These are phyloP conservation scores for Nothophytophthora sp. DNA, from an alignment of 352 stramenopile species.

Conservation along the genomic window DNA sequence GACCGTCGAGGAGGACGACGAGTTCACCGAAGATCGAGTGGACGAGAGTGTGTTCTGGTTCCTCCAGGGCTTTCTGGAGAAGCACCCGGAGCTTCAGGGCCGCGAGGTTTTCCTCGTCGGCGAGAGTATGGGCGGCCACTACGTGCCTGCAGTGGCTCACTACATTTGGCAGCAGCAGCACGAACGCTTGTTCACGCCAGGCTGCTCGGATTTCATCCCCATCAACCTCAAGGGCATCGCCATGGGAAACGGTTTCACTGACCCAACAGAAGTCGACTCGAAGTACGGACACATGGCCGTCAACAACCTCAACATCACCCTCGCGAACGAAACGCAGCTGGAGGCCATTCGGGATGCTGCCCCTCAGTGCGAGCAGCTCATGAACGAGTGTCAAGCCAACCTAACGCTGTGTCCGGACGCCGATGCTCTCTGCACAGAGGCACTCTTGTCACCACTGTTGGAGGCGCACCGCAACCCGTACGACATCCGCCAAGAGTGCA, in stretches of 20 bases:
- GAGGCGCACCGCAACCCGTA: conserved; percentile 44
- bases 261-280: conserved; percentile 18
- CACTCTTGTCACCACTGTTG: conserved; percentile 37
- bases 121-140: conserved; percentile 67
- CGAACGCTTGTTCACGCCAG: neutral
- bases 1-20: conserved; percentile 20
- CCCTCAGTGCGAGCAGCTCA: conserved; percentile 19
- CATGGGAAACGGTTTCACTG: conserved; percentile 43
- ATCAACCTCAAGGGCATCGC: conserved; percentile 48
- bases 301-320: conserved; percentile 48
- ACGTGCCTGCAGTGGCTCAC: conserved; percentile 39
- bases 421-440: conserved; percentile 32
- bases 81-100: conserved; percentile 39
- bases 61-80: conserved; percentile 51
- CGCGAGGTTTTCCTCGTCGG: conserved; percentile 53
- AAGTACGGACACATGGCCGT: conserved; percentile 38
- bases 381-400: conserved; percentile 22
- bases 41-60: conserved; percentile 60
- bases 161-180: conserved; percentile 39
- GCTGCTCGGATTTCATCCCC: neutral
- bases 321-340: conserved; percentile 26
- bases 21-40: conserved; percentile 35
- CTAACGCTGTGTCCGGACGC: conserved; percentile 18
- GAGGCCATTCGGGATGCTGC: conserved; percentile 19
- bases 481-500: conserved; percentile 51